Conservation (phyloP, 2,329 filamentous ascomycete genomes). For the Colletotrichum sidae region DNA sequence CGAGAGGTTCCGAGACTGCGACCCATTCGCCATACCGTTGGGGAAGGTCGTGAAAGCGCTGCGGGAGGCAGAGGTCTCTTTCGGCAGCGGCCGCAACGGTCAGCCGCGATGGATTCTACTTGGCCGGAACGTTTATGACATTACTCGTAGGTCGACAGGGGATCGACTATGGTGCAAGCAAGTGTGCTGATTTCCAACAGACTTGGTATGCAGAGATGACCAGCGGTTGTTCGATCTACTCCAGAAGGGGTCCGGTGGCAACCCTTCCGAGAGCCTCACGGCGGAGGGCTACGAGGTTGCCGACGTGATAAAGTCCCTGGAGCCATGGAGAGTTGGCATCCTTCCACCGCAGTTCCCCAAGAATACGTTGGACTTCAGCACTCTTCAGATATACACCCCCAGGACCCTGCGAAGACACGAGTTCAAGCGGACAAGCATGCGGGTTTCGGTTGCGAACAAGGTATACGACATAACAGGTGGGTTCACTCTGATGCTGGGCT, state of each 20-base stretch:
- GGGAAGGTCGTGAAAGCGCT: constrained; percentile 14
- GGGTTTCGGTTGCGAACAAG: constrained; percentile 19
- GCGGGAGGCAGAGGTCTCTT: constrained; percentile 15
- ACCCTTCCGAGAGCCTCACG: constrained; percentile 18
- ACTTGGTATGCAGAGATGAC: not conserved
- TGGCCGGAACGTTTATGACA: constrained; percentile 26
- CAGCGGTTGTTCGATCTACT: not conserved
- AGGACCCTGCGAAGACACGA: constrained; percentile 17
- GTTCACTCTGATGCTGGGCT: not conserved
- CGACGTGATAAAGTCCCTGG: not conserved
- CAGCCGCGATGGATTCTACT: constrained; percentile 18
- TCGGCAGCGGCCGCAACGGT: constrained; percentile 16
- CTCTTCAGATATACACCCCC: not conserved
- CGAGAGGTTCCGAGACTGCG: not conserved
- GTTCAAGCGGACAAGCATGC: constrained; percentile 24
- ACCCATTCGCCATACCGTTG: not conserved
- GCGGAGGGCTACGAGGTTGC: not conserved
- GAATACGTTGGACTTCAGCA: not conserved
- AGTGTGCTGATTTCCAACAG: not conserved
- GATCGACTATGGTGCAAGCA: accelerated
- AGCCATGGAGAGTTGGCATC: constrained; percentile 14
- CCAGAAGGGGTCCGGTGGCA: constrained; percentile 3
- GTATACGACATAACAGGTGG: constrained; percentile 38
- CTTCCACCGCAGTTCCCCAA: not conserved
- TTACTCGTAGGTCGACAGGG: constrained; percentile 21